These are phyloP conservation scores for Parafenestella ontariensis DNA, from an alignment of 2,329 filamentous ascomycete species.

Conservation along the genomic window DNA sequence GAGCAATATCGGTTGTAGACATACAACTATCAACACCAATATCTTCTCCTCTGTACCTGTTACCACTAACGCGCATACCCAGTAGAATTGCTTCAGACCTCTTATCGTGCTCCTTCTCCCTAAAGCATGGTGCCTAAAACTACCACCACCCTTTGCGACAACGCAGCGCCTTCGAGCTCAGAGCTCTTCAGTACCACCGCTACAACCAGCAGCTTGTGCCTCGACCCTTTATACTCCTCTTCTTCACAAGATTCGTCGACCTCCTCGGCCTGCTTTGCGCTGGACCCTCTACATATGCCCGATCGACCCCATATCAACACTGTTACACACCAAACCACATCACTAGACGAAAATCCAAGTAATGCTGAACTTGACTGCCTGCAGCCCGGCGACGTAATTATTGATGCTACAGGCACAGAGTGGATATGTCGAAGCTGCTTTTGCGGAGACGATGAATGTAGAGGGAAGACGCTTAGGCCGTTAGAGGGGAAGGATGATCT, in stretches of 20 bases:
- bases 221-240: background rate
- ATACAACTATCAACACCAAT: background rate
- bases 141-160: background rate
- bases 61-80: no score
- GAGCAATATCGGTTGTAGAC: no score
- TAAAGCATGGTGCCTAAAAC: background rate
- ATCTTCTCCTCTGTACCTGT: background rate
- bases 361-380: background rate
- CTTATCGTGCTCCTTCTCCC: background rate
- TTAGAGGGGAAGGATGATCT: background rate
- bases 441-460: background rate
- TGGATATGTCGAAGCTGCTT: conserved; percentile 2
- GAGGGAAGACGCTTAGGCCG: background rate
- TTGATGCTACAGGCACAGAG: background rate
- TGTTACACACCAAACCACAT: background rate
- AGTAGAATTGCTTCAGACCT: no score
- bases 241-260: conserved; percentile 1
- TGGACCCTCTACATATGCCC: background rate
- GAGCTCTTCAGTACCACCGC: background rate
- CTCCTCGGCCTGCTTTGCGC: background rate
- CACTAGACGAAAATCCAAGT: background rate
- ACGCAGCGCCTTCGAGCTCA: background rate
- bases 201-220: background rate
- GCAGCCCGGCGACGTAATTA: background rate
- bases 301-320: background rate